Base-by-base conservation (phyloP, 345 rosid species). In the Gossypioides kirkii region DNA sequence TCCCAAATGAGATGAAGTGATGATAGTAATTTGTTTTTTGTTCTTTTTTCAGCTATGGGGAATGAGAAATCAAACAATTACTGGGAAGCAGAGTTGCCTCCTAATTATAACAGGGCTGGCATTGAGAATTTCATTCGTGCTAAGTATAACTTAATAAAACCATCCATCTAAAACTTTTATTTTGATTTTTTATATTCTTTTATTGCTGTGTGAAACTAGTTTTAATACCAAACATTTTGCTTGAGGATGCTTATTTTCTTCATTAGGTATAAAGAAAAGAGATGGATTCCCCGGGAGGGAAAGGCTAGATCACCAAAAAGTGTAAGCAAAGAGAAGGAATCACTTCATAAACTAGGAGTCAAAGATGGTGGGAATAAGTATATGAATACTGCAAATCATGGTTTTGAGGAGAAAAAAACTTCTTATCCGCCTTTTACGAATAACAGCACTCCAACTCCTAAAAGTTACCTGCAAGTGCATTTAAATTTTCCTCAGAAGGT, bases 51-150 rank as follows among this genome's bases (percentile, higher is more conserved):
- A 92, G 98, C 88, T 72, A 86, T 77, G 79, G 98, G 99, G 67
- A 95, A 92, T 76, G 89, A 86, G 74, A 90, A 84, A 79, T 84
- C 97, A 32, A 95, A 95, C 77, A 73, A 76, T 74, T 87, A 87
- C 65, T 95, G 99, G 99, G 99, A 95, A 89, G 95, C 98, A 67
- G 96, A 89, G 79, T 49, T 95, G 82, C 96, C 97, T 84, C 85
- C 84, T 47, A 80, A 80, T 75, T 87, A 86, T 70, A 82, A 85
- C 79, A 86, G 98, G 89, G 89, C 81, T 73, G 86, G 89, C 71
- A 86, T 86, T 58, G 91, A 90, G 71, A 84, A 78, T 71, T 94
- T 94, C 76, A 90, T 94, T 62, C 88, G 87, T 76, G 84, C 96
- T 80, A 94, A 92, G 98, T 94, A 94, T 60, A 47, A 32, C 69